These are phyloP conservation scores for Colletotrichum karsti DNA, from an alignment of 2,329 filamentous ascomycete genomes.

Conservation along the genomic window DNA sequence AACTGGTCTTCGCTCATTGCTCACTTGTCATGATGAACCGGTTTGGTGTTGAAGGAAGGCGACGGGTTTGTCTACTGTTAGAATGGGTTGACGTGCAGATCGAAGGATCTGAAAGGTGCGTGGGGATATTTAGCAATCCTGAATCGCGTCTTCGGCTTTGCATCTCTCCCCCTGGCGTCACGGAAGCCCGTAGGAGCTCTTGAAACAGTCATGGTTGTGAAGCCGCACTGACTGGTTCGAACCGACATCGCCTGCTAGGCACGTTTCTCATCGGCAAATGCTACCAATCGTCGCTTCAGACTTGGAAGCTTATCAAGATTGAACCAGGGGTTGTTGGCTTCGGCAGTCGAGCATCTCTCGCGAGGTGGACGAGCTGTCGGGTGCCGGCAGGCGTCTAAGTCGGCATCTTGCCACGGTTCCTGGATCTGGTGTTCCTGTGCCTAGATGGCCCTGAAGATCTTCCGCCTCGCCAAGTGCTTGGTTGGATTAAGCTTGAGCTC, in stretches of 20 bases:
- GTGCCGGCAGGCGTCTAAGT: not conserved
- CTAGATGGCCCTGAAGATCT: conserved; percentile 9
- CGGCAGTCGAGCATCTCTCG: not conserved
- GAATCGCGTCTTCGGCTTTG: not conserved
- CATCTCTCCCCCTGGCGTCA: not conserved
- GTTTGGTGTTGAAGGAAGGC: not conserved
- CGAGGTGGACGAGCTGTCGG: not conserved
- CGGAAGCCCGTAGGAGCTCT: not conserved
- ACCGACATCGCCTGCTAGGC: not conserved
- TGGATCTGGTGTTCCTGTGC: not conserved
- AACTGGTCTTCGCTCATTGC: conserved; percentile 5
- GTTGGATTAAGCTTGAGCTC: not conserved
- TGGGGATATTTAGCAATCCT: not conserved
- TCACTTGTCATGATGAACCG: conserved; percentile 12
- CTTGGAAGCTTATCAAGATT: not conserved
- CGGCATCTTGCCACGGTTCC: conserved; percentile 1
- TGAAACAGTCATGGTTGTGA: conserved; percentile 10
- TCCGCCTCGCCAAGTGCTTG: not conserved
- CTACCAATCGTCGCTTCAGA: not conserved
- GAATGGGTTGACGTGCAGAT: not conserved
- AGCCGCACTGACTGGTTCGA: conserved; percentile 21
- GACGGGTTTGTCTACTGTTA: not conserved
- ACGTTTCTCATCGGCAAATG: conserved; percentile 1
- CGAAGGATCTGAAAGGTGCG: not conserved
- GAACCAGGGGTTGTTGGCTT: not conserved